Conservation (phyloP, 768 basidiomycete genomes). For the Phanerochaete carnosa region DNA sequence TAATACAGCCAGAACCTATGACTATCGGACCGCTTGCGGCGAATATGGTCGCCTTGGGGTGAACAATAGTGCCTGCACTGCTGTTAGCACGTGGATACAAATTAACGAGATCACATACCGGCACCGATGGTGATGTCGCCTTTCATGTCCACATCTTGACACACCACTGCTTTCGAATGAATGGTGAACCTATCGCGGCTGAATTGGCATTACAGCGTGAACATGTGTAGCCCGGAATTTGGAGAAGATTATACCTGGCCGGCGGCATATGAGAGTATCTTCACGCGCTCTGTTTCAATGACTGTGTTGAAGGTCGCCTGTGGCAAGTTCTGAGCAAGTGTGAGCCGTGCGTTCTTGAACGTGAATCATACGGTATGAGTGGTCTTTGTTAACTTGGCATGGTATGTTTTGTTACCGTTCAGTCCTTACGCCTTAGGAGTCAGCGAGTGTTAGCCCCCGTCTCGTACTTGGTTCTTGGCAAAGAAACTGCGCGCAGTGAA, state of each 20-base stretch:
- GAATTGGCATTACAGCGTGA: background rate
- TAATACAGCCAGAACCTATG: constrained; percentile 83
- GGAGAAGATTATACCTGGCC: background rate
- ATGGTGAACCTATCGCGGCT: constrained; percentile 86
- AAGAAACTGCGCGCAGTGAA: no score
- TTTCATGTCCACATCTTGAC: constrained; percentile 91
- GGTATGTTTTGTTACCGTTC: background rate
- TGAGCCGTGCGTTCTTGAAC: background rate
- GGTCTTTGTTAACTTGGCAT: background rate
- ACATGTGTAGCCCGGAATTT: background rate
- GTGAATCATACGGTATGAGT: background rate
- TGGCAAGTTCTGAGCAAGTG: background rate
- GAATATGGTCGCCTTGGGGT: constrained; percentile 92
- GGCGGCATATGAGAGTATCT: background rate
- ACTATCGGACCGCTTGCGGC: constrained; percentile 89
- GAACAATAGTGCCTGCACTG: constrained; percentile 72
- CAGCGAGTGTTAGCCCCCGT: no score
- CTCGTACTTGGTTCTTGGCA: no score
- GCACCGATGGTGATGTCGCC: constrained; percentile 93
- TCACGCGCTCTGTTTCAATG: no score
- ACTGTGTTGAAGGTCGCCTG: no score
- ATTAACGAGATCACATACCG: constrained; percentile 32
- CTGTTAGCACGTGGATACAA: background rate
- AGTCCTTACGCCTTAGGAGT: background rate
- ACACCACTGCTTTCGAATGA: constrained; percentile 87